phyloP scores from a whole-genome alignment of 73 alveolate species.

The Diophrys sp. region DNA sequence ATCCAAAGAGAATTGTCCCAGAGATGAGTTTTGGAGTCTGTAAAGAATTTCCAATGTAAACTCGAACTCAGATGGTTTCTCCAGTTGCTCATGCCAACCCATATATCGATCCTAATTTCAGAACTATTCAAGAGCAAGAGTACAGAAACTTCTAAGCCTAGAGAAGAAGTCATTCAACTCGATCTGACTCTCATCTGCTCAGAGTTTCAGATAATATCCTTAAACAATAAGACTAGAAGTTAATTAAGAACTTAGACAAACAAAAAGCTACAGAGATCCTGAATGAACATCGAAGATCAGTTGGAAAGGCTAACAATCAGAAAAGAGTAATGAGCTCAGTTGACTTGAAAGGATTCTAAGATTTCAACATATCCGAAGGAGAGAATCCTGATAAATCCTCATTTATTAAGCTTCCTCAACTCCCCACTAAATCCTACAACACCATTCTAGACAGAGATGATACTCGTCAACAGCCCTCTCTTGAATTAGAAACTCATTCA shows the following conservation, averaged over 20 bases:
- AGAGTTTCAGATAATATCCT: constrained; percentile 1
- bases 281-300: background rate
- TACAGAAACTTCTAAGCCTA: too few species aligned
- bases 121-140: too few species aligned
- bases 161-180: too few species aligned
- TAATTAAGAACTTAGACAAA: background rate
- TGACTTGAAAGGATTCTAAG: background rate
- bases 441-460: background rate
- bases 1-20: background rate
- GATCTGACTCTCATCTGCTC: too few species aligned
- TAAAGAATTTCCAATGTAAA: background rate
- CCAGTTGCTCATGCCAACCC: constrained; percentile 6
- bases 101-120: background rate
- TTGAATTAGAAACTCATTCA: background rate
- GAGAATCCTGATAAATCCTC: background rate
- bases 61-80: background rate
- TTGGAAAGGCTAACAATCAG: background rate
- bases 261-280: background rate
- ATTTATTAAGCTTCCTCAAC: background rate
- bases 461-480: background rate
- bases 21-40: background rate
- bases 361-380: background rate
- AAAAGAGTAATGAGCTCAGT: background rate
- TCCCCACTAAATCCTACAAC: background rate
- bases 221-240: background rate